phyloP scores from a whole-genome alignment of 352 stramenopile genomes.

The Globisporangium canariense region DNA sequence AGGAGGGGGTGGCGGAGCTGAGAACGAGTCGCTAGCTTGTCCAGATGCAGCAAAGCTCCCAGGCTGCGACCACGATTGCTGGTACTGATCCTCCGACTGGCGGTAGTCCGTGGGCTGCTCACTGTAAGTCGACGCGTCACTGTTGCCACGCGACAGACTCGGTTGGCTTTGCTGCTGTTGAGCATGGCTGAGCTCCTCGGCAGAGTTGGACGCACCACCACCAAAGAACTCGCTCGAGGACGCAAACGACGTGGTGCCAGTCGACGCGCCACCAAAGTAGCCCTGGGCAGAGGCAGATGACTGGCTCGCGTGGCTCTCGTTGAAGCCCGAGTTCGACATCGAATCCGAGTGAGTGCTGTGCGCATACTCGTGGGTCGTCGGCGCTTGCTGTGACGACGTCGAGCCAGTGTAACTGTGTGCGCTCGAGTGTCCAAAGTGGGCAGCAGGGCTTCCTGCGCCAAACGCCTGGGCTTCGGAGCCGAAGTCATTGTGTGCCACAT shows the following conservation, averaged over 20 bases:
- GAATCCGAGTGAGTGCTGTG: constrained; percentile 8
- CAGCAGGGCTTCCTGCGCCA: not conserved
- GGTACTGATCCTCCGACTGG: constrained; percentile 18
- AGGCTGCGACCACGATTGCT: constrained; percentile 14
- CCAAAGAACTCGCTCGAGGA: constrained; percentile 25
- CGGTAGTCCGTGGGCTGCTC: constrained; percentile 23
- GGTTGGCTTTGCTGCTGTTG: constrained; percentile 16
- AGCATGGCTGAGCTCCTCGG: constrained; percentile 13
- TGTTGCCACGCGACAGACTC: constrained; percentile 31
- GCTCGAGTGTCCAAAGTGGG: constrained; percentile 5
- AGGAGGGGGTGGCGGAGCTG: not conserved
- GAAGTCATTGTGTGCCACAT: not conserved
- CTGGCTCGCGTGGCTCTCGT: constrained; percentile 9
- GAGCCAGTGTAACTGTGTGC: constrained; percentile 9
- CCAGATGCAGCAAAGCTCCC: constrained; percentile 1
- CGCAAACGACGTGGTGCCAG: constrained; percentile 9
- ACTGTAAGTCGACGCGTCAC: constrained; percentile 34
- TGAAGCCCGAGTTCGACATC: constrained; percentile 14
- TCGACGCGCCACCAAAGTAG: constrained; percentile 11
- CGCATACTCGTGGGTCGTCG: constrained; percentile 1
- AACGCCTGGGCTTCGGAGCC: not conserved
- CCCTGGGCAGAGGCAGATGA: constrained; percentile 10
- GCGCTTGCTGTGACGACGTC: constrained; percentile 3
- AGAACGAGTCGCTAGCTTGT: constrained; percentile 9
- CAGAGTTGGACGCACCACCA: constrained; percentile 4